Percentiles rank a stretch among this genome's conserved stretches.
Evolutionary conservation across 1,284 basidiomycete species (phyloP).

Genomic region (Boletellus deceptivus): DNA sequence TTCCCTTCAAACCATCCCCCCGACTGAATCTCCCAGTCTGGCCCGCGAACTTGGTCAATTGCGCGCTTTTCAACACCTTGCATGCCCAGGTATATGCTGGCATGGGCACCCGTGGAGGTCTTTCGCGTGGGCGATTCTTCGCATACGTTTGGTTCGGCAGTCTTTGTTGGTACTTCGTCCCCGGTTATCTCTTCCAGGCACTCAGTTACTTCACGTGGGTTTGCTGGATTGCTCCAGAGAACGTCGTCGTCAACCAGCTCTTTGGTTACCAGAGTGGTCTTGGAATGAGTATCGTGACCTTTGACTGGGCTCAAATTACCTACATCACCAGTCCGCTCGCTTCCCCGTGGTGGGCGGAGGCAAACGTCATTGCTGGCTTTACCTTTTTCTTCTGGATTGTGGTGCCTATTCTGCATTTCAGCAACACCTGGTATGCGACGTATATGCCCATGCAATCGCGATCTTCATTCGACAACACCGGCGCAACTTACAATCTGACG

Average conservation of each 20-base stretch:
- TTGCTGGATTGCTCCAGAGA: slow-evolving; percentile 80
- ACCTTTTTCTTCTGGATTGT: neutral
- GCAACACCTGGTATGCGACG: neutral
- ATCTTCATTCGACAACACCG: neutral
- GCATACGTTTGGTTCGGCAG: slow-evolving; percentile 57
- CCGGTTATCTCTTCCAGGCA: slow-evolving; percentile 73
- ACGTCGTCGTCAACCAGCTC: slow-evolving; percentile 65
- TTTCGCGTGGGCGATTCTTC: slow-evolving; percentile 80
- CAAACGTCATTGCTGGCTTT: neutral
- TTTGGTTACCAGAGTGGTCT: slow-evolving; percentile 80
- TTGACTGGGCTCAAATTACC: slow-evolving; percentile 69
- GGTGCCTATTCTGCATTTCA: neutral
- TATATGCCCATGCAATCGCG: neutral
- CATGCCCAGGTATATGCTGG: slow-evolving; percentile 64
- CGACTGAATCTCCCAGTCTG: slow-evolving; percentile 52
- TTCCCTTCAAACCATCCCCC: neutral
- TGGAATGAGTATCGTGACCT: slow-evolving; percentile 73
- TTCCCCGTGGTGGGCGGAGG: neutral
- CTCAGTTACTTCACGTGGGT: slow-evolving; percentile 66
- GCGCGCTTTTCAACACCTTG: slow-evolving; percentile 81
- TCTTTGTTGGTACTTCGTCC: slow-evolving; percentile 67
- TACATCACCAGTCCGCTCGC: slow-evolving; percentile 24
- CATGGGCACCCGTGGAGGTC: slow-evolving; percentile 59
- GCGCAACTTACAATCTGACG: neutral
- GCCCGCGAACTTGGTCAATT: slow-evolving; percentile 81